These are phyloP conservation scores for Prunus davidiana DNA, from an alignment of 306 rosid genomes.

Conservation along the genomic window DNA sequence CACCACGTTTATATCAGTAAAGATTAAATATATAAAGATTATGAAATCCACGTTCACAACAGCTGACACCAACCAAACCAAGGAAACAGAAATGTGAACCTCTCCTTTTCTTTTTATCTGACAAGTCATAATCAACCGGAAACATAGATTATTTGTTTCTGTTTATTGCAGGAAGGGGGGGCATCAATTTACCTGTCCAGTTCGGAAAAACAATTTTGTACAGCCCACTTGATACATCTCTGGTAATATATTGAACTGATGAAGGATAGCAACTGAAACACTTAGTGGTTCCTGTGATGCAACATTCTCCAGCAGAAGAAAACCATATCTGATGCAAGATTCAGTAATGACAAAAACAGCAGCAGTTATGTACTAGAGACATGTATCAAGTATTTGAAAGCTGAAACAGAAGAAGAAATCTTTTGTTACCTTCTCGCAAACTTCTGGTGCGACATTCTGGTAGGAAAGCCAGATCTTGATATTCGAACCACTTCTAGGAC, in stretches of 20 bases:
- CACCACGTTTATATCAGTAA: not conserved
- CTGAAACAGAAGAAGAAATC: conserved; percentile 11
- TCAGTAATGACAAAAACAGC: conserved; percentile 9
- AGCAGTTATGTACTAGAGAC: conserved; percentile 8
- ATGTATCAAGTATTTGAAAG: not conserved
- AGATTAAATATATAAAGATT: not conserved
- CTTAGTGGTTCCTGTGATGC: conserved; percentile 93
- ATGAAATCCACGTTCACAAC: not conserved
- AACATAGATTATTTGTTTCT: too few species aligned
- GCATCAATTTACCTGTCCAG: conserved; percentile 78
- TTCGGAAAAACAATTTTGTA: conserved; percentile 93
- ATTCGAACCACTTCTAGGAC: conserved; percentile 97
- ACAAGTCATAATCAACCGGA: too few species aligned
- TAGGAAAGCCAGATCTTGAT: conserved; percentile 98
- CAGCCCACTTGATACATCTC: conserved; percentile 99
- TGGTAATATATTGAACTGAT: conserved; percentile 90
- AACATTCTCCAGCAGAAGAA: conserved; percentile 81
- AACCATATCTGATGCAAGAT: conserved; percentile 76
- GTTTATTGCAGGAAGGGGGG: too few species aligned
- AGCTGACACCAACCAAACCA: not conserved
- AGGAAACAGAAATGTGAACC: too few species aligned
- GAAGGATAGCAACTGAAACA: conserved; percentile 98
- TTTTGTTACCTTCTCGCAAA: conserved; percentile 79
- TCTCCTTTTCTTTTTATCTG: too few species aligned
- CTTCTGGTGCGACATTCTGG: conserved; percentile 91